Evolutionary conservation across 1,284 basidiomycete genomes (phyloP).

Genomic region (Apiotrichum veenhuisii): DNA sequence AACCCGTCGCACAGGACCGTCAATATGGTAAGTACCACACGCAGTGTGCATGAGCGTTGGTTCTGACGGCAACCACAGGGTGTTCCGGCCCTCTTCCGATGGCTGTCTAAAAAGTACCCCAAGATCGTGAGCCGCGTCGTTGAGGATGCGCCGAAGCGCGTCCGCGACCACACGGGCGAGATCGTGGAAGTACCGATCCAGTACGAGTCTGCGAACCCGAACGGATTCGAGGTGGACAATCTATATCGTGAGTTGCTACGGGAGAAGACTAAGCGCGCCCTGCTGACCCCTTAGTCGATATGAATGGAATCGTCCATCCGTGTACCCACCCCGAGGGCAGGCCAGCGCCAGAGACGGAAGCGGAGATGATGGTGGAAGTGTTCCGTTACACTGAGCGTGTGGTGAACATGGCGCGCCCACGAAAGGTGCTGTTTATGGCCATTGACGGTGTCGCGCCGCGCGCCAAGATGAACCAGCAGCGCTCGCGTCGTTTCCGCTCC

Average conservation of each 20-base stretch:
- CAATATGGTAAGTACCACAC: conserved; percentile 11
- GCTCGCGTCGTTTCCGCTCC: conserved; percentile 89
- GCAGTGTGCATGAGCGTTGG: too few species aligned
- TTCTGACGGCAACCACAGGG: conserved; percentile 53
- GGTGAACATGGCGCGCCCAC: conserved; percentile 92
- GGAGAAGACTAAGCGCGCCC: not conserved
- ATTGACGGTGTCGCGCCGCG: conserved; percentile 97
- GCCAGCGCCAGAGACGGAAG: conserved; percentile 94
- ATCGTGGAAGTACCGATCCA: conserved; percentile 75
- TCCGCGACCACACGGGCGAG: conserved; percentile 59
- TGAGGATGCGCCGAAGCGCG: conserved; percentile 73
- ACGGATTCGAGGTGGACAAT: conserved; percentile 92
- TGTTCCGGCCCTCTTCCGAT: conserved; percentile 86
- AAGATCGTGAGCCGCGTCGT: conserved; percentile 81
- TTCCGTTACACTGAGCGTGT: conserved; percentile 97
- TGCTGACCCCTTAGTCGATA: conserved; percentile 41
- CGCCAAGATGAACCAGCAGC: conserved; percentile 99
- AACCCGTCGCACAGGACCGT: not conserved
- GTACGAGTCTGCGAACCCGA: conserved; percentile 85
- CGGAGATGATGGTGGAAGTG: conserved; percentile 98
- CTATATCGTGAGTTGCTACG: conserved; percentile 70
- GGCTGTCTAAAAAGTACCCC: conserved; percentile 94
- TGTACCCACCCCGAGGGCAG: conserved; percentile 97
- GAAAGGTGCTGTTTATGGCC: conserved; percentile 95
- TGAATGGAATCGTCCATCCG: conserved; percentile 75